Evolutionary conservation across 2,329 filamentous ascomycete genomes (phyloP), one percentile per base, ranked within the genome.

Genomic region (Aureobasidium melanogenum): DNA sequence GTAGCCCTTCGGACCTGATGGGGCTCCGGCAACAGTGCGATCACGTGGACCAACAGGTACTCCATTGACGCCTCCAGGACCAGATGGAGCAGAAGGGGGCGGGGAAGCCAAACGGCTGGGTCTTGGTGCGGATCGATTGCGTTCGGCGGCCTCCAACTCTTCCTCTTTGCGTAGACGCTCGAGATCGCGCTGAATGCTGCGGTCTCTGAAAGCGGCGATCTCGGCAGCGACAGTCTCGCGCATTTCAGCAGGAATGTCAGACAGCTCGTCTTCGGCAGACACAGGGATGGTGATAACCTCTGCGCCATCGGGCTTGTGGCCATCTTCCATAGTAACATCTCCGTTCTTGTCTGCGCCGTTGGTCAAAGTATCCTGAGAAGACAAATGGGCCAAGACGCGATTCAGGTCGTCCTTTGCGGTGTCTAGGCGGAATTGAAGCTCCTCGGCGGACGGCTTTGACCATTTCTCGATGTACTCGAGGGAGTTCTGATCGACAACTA

Each of bases 221-320:
- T 99, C 95, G 62, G 88, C 88, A 0, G 94, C 90, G 17, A 99
- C 94, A 0, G 91, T 92, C 71, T 96, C 94, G 26, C 94, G 87
- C 91, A 96, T 95, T 71, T 97, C 94, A 0, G 90, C 88, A 0
- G 94, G 94, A 51, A 99, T 97, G 69, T 99, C 94, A 22, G 92
- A 88, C 47, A 99, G 80, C 70, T 99, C 94, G 70, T 99, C 95
- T 65, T 99, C 94, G 17, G 68, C 84, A 0, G 87, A 86, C 34
- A 96, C 81, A 4, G 91, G 88, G 63, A 97, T 96, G 62, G 92
- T 96, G 65, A 96, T 87, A 41, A 97, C 87, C 73, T 96, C 91
- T 6, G 90, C 86, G 85, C 84, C 43, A 76, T 75, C 36, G 85
- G 85, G 41, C 84, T 84, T 52, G 60, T 58, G 0, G 19, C 71